Base-by-base conservation (phyloP, 2,329 filamentous ascomycete genomes). In the Botrytis cinerea region DNA sequence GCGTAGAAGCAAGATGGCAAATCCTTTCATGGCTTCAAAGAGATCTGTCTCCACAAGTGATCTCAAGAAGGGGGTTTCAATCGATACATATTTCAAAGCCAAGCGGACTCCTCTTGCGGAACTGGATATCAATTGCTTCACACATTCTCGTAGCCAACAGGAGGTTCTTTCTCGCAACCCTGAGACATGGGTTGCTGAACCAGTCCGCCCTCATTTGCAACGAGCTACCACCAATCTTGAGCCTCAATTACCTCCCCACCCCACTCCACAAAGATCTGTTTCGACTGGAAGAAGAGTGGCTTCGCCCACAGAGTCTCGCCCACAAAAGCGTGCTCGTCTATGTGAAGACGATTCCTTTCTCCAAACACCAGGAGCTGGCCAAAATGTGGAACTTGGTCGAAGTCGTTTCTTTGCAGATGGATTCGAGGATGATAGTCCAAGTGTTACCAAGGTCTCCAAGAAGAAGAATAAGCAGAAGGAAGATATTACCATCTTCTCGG, bases 101-200 rank as follows among this genome's bases (percentile, higher is more conserved):
- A 89, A 86, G 78, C 87, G 91, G 5, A 86, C 84, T 48, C 90
- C 91, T 18, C 83, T 93, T 73, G 89, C 88, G 32, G 91, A 93
- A 79, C 82, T 93, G 35, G 89, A 92, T 79, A 88, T 89, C 0
- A 93, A 93, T 78, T 86, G 84, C 74, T 89, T 93, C 79, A 90
- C 88, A 0, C 89, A 88, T 35, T 91, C 90, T 14, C 89, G 89
- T 32, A 90, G 86, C 77, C 90, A 92, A 78, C 88, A 89, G 79
- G 84, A 84, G 40, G 80, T 90, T 18, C 81, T 92, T 38, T 83
- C 87, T 74, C 83, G 86, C 60, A 86, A 90, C 78, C 82, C 83
- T 68, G 83, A 80, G 35, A 86, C 87, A 20, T 91, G 89, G 89
- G 83, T 84, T 67, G 84, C 88, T 43, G 85, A 84, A 60, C 83